These are phyloP conservation scores for Limnomonas spitsbergensis DNA, from an alignment of 139 green algal genomes.

Conservation along the genomic window DNA sequence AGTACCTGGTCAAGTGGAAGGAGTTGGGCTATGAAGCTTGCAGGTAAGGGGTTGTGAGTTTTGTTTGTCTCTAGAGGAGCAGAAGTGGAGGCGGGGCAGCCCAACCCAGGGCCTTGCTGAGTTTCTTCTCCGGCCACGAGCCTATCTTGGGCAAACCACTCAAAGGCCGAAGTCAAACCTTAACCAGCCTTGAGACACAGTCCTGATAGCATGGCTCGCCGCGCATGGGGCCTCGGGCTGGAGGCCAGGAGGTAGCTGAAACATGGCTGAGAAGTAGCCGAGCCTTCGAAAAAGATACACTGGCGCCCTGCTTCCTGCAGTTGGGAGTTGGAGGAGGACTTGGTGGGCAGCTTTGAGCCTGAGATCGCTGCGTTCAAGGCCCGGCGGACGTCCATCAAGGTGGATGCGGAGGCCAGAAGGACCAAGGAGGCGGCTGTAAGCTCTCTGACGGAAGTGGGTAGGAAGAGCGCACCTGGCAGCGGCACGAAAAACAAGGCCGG, in stretches of 20 bases:
- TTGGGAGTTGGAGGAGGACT: background rate
- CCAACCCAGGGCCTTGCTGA: too few species aligned
- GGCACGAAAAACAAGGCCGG: too few species aligned
- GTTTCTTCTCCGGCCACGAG: too few species aligned
- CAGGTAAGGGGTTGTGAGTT: constrained; percentile 26
- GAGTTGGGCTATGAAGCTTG: constrained; percentile 53
- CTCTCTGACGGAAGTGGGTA: too few species aligned
- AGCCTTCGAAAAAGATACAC: background rate
- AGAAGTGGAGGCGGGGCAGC: too few species aligned
- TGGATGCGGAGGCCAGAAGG: background rate
- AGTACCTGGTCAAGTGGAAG: constrained; percentile 65
- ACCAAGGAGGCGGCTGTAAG: too few species aligned
- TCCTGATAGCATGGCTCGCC: background rate
- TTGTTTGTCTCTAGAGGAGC: background rate
- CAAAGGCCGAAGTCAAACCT: too few species aligned
- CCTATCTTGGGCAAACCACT: too few species aligned
- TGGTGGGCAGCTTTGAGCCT: background rate
- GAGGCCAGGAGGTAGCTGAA: background rate
- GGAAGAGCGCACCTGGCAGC: too few species aligned
- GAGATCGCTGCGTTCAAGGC: constrained; percentile 5
- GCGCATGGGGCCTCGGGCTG: background rate
- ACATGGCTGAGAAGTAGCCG: background rate
- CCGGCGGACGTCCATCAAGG: background rate
- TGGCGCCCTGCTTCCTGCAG: background rate
- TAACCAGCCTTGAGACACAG: background rate